These are phyloP conservation scores for Ensete glaucum DNA, from an alignment of 176 grass and related monocot species.

Conservation along the genomic window DNA sequence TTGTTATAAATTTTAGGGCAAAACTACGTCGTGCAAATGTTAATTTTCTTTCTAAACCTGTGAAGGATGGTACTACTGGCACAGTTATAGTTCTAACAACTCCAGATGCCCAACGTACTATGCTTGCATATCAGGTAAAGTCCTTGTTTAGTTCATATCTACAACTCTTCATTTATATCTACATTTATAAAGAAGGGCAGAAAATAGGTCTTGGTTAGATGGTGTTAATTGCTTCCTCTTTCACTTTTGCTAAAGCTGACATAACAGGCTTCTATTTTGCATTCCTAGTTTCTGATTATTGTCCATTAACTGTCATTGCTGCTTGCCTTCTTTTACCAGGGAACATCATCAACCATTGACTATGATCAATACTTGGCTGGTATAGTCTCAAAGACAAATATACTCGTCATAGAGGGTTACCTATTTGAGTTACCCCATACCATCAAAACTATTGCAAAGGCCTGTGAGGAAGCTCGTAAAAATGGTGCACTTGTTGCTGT, in stretches of 20 bases:
- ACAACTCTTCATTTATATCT: neutral
- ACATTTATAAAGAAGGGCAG: neutral
- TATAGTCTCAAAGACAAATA: constrained; percentile 70
- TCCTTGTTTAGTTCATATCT: constrained; percentile 10
- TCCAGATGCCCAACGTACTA: constrained; percentile 84
- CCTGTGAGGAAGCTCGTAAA: constrained; percentile 75
- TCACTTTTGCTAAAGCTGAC: neutral
- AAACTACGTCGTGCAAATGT: constrained; percentile 78
- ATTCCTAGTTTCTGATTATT: neutral
- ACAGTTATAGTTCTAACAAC: constrained; percentile 97
- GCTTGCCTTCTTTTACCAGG: constrained; percentile 27
- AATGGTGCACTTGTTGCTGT: constrained; percentile 78
- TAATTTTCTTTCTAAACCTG: constrained; percentile 75
- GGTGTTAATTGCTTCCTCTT: neutral
- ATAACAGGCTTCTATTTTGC: neutral
- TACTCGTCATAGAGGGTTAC: constrained; percentile 83
- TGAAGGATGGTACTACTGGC: constrained; percentile 78
- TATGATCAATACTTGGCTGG: constrained; percentile 62
- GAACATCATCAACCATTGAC: constrained; percentile 65
- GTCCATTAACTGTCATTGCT: neutral
- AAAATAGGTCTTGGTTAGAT: neutral
- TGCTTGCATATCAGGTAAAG: constrained; percentile 87
- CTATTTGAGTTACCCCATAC: constrained; percentile 80
- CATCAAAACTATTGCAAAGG: constrained; percentile 75
- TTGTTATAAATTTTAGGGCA: constrained; percentile 26